Conservation (phyloP, 1,284 basidiomycete genomes). For the Somion occarium region DNA sequence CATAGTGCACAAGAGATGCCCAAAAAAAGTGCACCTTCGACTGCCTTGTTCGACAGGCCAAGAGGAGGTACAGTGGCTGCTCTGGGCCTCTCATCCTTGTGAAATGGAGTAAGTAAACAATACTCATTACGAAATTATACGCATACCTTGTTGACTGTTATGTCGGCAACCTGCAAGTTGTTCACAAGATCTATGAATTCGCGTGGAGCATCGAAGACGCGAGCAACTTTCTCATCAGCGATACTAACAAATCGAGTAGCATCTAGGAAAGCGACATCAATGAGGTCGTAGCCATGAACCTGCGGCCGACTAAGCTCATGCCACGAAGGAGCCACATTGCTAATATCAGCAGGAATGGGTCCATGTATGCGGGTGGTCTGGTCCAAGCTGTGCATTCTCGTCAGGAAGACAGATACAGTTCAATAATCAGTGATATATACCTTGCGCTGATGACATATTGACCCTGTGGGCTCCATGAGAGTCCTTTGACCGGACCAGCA, state of each 20-base stretch:
- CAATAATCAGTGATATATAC: slow-evolving; percentile 23
- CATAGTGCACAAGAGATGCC: not conserved
- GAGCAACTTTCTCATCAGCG: slow-evolving; percentile 89
- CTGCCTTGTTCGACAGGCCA: slow-evolving; percentile 68
- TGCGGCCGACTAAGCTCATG: slow-evolving; percentile 89
- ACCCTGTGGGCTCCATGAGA: slow-evolving; percentile 82
- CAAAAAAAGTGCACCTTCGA: slow-evolving; percentile 44
- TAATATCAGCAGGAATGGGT: slow-evolving; percentile 27
- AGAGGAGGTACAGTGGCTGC: slow-evolving; percentile 75
- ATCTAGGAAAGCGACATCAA: slow-evolving; percentile 75
- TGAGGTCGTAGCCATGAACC: slow-evolving; percentile 90
- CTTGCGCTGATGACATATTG: slow-evolving; percentile 82
- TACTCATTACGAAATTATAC: not conserved
- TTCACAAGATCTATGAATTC: slow-evolving; percentile 67
- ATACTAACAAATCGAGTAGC: slow-evolving; percentile 79
- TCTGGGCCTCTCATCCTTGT: slow-evolving; percentile 34
- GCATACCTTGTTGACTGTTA: slow-evolving; percentile 43
- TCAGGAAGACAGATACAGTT: slow-evolving; percentile 1
- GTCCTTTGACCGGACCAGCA: slow-evolving; percentile 67
- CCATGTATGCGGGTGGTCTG: slow-evolving; percentile 89
- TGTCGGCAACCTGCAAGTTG: slow-evolving; percentile 42
- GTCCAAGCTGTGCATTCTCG: slow-evolving; percentile 72
- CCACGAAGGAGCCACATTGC: slow-evolving; percentile 46
- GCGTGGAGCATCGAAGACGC: slow-evolving; percentile 85
- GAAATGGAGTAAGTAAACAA: not conserved